Evolutionary conservation across 371 early-diverging fungal species (phyloP), one percentile per base, ranked within the genome.

Genomic region (Mucor indicus): DNA sequence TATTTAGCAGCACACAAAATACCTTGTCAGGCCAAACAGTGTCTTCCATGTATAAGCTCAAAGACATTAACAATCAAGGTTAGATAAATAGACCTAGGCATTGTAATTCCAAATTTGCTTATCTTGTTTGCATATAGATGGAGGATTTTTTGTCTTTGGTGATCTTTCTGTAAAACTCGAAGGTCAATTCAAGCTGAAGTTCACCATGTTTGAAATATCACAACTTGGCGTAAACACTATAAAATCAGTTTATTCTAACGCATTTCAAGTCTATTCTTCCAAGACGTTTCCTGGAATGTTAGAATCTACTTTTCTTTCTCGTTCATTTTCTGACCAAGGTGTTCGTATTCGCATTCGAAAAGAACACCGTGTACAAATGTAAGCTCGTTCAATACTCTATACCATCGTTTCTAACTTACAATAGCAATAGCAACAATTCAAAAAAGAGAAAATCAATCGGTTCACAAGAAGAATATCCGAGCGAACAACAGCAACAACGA

Each of bases 131-230:
- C 23, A 35, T 38, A 15, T 41, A 75, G 92, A 93, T 36, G 94
- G 93, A 21, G 95, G 88, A 9, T 96, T 92, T 57, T 96, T 95
- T 75, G 90, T 95, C 19, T 96, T 96, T 68, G 92, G 93, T 11
- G 98, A 98, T 50, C 66, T 98, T 24, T 90, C 91, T 22, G 90
- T 93, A 27, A 79, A 94, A 39, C 81, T 87, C 49, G 95, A 96
- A 60, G 98, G 98, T 13, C 57, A 66, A 9, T 96, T 89, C 59
- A 77, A 93, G 11, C 69, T 98, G 16, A 92, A 91, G 55, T 89
- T 97, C 55, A 84, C 89, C 3, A 67, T 97, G 27, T 95, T 89
- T 67, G 91, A 94, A 65, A 86, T 92, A 22, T 78, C 84, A 17
- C 54, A 58, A 8, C 44, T 55, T 3, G 69, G 70, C 22, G 66